Evolutionary conservation across 176 grass and related monocot genomes (phyloP), one percentile per base, ranked within the genome.

Genomic region (Tillandsia fasciculata): DNA sequence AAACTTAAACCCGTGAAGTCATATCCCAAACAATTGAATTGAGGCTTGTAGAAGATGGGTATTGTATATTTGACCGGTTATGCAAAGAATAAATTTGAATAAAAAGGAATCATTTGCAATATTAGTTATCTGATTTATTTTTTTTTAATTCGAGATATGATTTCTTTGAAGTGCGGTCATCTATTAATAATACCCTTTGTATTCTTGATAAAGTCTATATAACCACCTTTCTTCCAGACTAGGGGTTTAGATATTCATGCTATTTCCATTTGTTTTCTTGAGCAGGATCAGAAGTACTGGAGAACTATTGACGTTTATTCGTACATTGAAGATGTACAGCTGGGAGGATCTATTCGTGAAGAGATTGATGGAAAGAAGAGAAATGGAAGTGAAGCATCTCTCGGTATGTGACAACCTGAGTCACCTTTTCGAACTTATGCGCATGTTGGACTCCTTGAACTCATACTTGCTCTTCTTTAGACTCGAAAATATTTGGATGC

Each of bases 401-500:
- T 87, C 93, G 68, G 93, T 96, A 74, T 53, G 88, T 54, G 81
- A 65, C 15, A 82, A 28, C 48, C 11, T 79, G 52, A 68, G 18
- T 66, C 27, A 66, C 29, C 28, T 12, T 68, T 12, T 69, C 27
- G 26, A 6, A 56, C 52, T 22, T 64, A 50, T 70, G 53, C 10
- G 53, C 11, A 3, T 6, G 10, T 49, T 17, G 15, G 76, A 72
- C 67, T 79, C 58, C 77, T 76, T 72, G 15, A 9, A 33, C 26
- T 29, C 33, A 72, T 76, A 48, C 73, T 2, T 75, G 82, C 12
- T 52, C 69, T 71, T 58, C 64, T 14, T 24, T 48, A 96, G 93
- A 96, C 93, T 81, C 82, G 85, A 65, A 96, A 96, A 82, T 96
- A 96, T 85, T 81, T 96, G 74, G 93, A 96, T 73, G 93, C 93